Base-by-base conservation (phyloP, 2,329 filamentous ascomycete genomes). In the Thelonectria olida region DNA sequence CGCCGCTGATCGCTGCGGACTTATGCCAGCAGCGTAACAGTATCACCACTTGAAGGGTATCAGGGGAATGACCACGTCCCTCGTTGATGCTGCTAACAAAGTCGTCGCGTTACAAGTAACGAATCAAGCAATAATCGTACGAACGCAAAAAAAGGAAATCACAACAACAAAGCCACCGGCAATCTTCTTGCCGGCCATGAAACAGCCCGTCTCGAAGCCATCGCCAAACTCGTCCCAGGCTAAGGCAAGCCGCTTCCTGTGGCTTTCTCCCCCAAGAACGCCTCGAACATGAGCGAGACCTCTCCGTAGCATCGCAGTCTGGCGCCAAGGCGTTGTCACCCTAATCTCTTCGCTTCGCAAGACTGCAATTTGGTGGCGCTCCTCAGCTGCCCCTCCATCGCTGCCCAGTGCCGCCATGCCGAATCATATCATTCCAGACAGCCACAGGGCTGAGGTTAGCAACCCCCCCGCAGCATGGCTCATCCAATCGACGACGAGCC, bases 311-410 rank as follows among this genome's bases (percentile, higher is more conserved):
- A 41, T 28, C 15, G 42, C 39, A 50, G 25, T 20, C 20, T 36
- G 25, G 47, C 38, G 54, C 54, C 44, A 28, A 23, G 31, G 22
- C 49, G n/a, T 36, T 9, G 23, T 54, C 34, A 17, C 20, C 39
- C 25, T 45, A 44, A 39, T 51, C 19, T 53, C n/a, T 20, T 22
- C n/a, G 15, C 19, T 36, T 27, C 48, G 42, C 48, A 53, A 12
- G 23, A 54, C 19, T 19, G 51, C 39, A 71, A 71, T 67, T 71
- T 69, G 54, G 68, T 71, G 68, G 68, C 68, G 67, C 65, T 58
- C 4, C 39, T 54, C 63, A 57, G 62, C 63, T 65, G 22, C 19
- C 19, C 39, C 17, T 19, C 38, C 17, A 13, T 10, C 20, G 34
- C 48, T 31, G 27, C 17, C n/a, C 15, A 19, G 20, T 34, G 54